These are phyloP conservation scores for Geopyxis carbonaria DNA, from an alignment of 495 filamentous ascomycete genomes.

Conservation along the genomic window DNA sequence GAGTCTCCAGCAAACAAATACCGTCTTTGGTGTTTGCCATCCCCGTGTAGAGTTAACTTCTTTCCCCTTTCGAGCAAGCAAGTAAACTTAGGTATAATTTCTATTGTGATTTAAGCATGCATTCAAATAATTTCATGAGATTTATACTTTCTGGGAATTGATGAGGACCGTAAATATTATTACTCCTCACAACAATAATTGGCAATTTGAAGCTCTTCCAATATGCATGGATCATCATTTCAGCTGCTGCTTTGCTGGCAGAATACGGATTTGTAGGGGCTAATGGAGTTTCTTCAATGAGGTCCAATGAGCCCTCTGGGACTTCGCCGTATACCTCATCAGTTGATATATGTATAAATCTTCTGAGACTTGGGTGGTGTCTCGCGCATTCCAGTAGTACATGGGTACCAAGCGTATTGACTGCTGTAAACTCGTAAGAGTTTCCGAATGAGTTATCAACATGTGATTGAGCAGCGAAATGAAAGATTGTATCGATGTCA, in stretches of 20 bases:
- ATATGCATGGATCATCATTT: conserved; percentile 66
- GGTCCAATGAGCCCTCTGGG: conserved; percentile 41
- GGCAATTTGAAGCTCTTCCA: conserved; percentile 54
- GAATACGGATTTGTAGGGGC: conserved; percentile 63
- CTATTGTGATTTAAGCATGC: conserved; percentile 28
- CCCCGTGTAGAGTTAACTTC: conserved; percentile 50
- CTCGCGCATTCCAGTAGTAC: conserved; percentile 51
- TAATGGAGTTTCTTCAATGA: conserved; percentile 41
- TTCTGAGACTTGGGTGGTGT: conserved; percentile 37
- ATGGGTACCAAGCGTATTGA: conserved; percentile 59
- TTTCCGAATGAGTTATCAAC: conserved; percentile 58
- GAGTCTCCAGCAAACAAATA: conserved; percentile 59
- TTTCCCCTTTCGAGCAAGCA: conserved; percentile 40
- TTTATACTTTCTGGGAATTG: conserved; percentile 66
- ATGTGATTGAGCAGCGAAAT: conserved; percentile 61
- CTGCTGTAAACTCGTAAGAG: conserved; percentile 51
- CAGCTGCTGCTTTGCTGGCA: conserved; percentile 59
- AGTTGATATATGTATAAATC: conserved; percentile 57
- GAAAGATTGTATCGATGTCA: conserved; percentile 56
- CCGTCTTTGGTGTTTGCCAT: conserved; percentile 46
- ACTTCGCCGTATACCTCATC: conserved; percentile 69
- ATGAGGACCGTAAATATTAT: conserved; percentile 67
- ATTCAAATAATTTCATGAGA: background rate
- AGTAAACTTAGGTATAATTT: conserved; percentile 62
- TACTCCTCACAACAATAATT: conserved; percentile 52